Conservation (phyloP, 73 alveolate species). For the Breviolum minutum region DNA sequence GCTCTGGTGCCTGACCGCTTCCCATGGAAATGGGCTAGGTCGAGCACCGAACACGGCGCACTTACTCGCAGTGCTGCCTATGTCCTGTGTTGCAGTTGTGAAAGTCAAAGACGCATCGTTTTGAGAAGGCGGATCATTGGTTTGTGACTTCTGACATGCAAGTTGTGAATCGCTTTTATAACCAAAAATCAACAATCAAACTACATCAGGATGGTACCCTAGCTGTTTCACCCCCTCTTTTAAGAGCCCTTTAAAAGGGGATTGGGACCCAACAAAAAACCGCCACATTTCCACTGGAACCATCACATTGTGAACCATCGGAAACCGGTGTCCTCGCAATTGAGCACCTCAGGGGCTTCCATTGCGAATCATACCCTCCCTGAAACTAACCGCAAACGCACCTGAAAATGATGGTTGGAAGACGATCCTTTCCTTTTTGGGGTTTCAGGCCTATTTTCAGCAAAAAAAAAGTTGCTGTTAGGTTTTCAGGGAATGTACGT, state of each 20-base stretch:
- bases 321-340: conserved; percentile 54
- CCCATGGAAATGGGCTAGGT: conserved; percentile 54
- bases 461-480: background rate
- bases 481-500: background rate
- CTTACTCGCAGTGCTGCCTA: conserved; percentile 18
- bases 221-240: too few relatives aligned
- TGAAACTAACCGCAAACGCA: too few relatives aligned
- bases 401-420: too few relatives aligned
- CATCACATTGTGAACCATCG: background rate
- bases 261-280: too few relatives aligned
- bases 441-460: too few relatives aligned
- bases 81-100: conserved; percentile 1
- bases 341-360: conserved; percentile 58
- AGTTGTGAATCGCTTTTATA: background rate
- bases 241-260: too few relatives aligned
- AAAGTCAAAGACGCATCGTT: background rate
- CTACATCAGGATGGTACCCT: too few relatives aligned
- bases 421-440: too few relatives aligned
- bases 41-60: background rate
- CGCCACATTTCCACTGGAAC: background rate
- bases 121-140: too few relatives aligned
- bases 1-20: conserved; percentile 41
- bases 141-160: background rate
- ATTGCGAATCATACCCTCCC: too few relatives aligned
- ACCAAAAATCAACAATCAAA: too few relatives aligned